Base-by-base conservation (phyloP, 305 asterid genomes). In the Fraxinus sp. region DNA sequence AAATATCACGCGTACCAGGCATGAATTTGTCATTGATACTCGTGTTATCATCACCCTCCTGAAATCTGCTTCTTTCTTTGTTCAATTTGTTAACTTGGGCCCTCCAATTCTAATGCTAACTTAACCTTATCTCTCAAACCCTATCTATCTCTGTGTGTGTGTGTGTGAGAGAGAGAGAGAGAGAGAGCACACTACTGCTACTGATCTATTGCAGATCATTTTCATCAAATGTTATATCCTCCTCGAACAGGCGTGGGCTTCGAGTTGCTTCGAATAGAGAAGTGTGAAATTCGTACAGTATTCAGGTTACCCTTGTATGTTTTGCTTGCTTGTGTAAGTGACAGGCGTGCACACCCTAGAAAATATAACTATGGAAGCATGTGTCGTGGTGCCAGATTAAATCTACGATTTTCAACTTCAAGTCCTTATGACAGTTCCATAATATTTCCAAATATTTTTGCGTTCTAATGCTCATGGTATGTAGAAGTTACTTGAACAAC, bases 221-320 rank as follows among this genome's bases (percentile, higher is more conserved):
- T 77, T 84, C 84, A 84, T 80, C 26, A 20, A 84, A 78, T 81
- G 72, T 80, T 32, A 18, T 80, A 86, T 85, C 80, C 77, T 87
- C 80, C 80, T 36, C 46, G 75, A 78, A 75, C 86, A 77, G 80
- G 85, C 62, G 76, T 80, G 83, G 81, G 82, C 26, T 78, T 83
- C 33, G 77, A 81, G 64, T 87, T 81, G 79, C 81, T 75, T 32
- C 75, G 68, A 79, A 83, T 77, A 0, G 20, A 18, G n/a, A 39
- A 78, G 80, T 57, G 75, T 76, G 57, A 6, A 74, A 4, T 71
- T 83, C 81, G 73, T 78, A 83, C 20, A 8, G 52, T 33, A 52
- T 55, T 9, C 30, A 52, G 22, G 13, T 52, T 24, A 46, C 57
- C 14, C 57, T 46, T 46, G 57, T 46, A 46, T 26, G 71, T 77